Percentiles rank a stretch among this genome's conserved stretches.
Conservation (phyloP, 106 monocot species). For the Acorus calamus region DNA sequence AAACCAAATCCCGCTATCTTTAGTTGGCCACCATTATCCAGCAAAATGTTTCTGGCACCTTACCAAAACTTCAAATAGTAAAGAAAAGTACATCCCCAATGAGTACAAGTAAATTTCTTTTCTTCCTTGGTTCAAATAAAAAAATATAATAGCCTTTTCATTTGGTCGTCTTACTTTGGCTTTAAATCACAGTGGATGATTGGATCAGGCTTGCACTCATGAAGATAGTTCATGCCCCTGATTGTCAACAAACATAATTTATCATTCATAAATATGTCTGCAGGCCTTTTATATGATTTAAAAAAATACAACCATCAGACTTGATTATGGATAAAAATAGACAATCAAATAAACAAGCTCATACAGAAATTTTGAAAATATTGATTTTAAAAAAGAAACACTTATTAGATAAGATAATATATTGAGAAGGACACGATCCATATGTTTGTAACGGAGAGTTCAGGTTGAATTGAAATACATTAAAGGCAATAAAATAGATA, state of each 20-base stretch:
- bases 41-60: slow-evolving; percentile 96
- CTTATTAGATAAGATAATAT: no score
- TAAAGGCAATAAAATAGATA: no score
- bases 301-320: no score
- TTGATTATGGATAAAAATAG: no score
- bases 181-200: slow-evolving; percentile 65
- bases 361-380: no score
- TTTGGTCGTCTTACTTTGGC: slow-evolving; percentile 62
- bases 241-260: slow-evolving; percentile 7
- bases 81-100: slow-evolving; percentile 31
- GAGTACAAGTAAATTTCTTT: slow-evolving; percentile 3
- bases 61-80: slow-evolving; percentile 71
- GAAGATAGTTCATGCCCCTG: slow-evolving; percentile 87
- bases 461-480: no score
- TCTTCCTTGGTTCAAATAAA: background rate
- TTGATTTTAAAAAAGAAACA: no score
- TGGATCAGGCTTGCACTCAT: slow-evolving; percentile 75
- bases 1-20: slow-evolving; percentile 89
- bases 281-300: no score
- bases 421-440: no score
- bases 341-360: no score
- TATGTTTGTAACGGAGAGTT: no score
- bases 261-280: no score
- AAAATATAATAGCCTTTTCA: slow-evolving; percentile 6
- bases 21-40: slow-evolving; percentile 67